These are phyloP conservation scores for Tolypocladium ophioglossoides DNA, from an alignment of 2,329 filamentous ascomycete genomes.

Conservation along the genomic window DNA sequence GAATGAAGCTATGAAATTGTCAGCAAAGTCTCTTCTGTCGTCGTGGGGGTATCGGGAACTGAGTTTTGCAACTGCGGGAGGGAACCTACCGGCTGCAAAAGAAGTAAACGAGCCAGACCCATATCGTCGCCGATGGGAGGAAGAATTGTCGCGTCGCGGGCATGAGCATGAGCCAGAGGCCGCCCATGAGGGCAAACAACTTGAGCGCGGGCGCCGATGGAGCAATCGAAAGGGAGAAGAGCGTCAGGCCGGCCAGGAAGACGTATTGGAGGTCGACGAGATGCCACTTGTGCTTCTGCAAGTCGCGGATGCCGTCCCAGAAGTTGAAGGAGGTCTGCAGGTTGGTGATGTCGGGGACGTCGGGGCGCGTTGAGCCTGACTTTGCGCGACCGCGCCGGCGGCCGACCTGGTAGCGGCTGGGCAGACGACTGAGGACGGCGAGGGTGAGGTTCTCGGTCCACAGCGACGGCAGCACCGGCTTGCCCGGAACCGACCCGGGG, in stretches of 20 bases:
- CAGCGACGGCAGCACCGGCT: slow-evolving; percentile 29
- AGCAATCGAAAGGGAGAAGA: slow-evolving; percentile 78
- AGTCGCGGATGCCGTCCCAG: slow-evolving; percentile 61
- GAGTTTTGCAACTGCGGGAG: not conserved
- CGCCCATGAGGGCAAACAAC: slow-evolving; percentile 55
- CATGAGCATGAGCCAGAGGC: slow-evolving; percentile 63
- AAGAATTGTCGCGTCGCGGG: slow-evolving; percentile 87
- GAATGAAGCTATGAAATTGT: slow-evolving; percentile 60
- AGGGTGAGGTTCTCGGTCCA: slow-evolving; percentile 30
- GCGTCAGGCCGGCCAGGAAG: slow-evolving; percentile 58
- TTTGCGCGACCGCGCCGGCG: slow-evolving; percentile 28
- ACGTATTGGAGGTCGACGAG: slow-evolving; percentile 79
- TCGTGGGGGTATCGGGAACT: not conserved
- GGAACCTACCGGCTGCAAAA: slow-evolving; percentile 78
- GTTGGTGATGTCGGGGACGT: slow-evolving; percentile 53
- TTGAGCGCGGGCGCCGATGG: slow-evolving; percentile 73
- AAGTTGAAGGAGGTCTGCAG: slow-evolving; percentile 78
- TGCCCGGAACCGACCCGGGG: slow-evolving; percentile 24
- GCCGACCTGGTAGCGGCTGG: slow-evolving; percentile 27
- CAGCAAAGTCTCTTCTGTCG: not conserved
- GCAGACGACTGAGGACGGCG: slow-evolving; percentile 30
- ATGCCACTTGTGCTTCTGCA: slow-evolving; percentile 72
- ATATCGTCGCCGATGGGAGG: slow-evolving; percentile 74
- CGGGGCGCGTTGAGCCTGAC: slow-evolving; percentile 21
- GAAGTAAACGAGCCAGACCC: slow-evolving; percentile 83